Evolutionary conservation across 441 rosid species (phyloP).

Genomic region (Gossypium lobatum): DNA sequence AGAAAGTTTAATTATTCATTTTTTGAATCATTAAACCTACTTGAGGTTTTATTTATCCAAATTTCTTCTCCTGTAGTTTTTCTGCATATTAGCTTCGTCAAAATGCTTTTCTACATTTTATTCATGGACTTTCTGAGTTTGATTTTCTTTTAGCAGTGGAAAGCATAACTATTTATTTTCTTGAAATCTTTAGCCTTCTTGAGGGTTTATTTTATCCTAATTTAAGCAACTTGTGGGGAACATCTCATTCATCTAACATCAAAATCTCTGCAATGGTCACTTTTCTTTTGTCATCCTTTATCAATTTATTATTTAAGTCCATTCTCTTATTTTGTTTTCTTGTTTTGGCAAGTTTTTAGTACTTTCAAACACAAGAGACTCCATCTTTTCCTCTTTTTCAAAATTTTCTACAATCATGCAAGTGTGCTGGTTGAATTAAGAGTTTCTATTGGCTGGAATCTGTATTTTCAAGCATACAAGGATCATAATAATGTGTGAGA

Average conservation of each 20-base stretch:
- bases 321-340: background rate
- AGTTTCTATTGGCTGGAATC: background rate
- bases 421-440: background rate
- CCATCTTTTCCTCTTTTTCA: background rate
- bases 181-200: background rate
- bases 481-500: background rate
- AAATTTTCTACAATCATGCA: background rate
- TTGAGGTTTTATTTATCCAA: background rate
- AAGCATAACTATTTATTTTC: background rate
- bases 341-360: background rate
- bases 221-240: slow-evolving; percentile 1
- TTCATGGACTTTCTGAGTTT: background rate
- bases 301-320: background rate
- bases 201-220: background rate
- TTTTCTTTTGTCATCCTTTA: background rate
- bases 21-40: background rate
- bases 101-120: background rate
- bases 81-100: background rate
- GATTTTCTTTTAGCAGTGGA: background rate
- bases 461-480: background rate
- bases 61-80: background rate
- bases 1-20: background rate
- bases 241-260: background rate
- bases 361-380: background rate
- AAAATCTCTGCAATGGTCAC: background rate